Base-by-base conservation (phyloP, 768 basidiomycete genomes). In the Psilocybe cyanescens region DNA sequence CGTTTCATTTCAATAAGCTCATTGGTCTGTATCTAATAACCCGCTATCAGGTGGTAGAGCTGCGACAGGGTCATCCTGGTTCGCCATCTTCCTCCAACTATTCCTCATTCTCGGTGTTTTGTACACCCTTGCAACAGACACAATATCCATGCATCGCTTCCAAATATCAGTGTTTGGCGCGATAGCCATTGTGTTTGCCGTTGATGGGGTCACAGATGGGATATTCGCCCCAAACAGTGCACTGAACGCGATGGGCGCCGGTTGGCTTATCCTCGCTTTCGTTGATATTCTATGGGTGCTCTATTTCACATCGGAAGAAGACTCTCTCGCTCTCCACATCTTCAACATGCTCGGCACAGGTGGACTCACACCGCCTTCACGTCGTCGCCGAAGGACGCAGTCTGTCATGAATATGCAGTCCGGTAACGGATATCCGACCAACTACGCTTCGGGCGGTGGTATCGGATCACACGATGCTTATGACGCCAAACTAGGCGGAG, bases 281-380 rank as follows among this genome's bases (percentile, higher is more conserved):
- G 92, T 96, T 59, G 83, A 99, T 81, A 92, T 99, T 71, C 77
- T 99, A 61, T 99, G 97, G 97, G 87, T 96, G 12, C 86, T 98
- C 61, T 97, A 94, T 80, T 97, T 99, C 76, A 97, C 96, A 2
- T 93, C 96, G 1, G 96, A 98, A 70, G 95, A 97, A 69, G 95
- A 96, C 71, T 94, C 95, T 0, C 87, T 94, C 64, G 76, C 83
- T 30, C 84, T 95, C 53, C 85, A 95, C 75, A 68, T 97, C 64
- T 93, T 97, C 84, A 95, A 94, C 74, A 83, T 86, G n/a, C 78
- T 93, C 69, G 92, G 93, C 57, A 91, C 91, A 41, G 92, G 92
- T 57, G 92, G 93, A 45, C 88, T 94, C 52, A 87, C 90, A 1
- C 86, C 91, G 8, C 93, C 94, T 51, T 87, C 88, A 2, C 87